A percentile compares a stretch with the other conserved stretches of the same genome.
phyloP scores from a whole-genome alignment of 371 early-diverging fungal genomes.

The Ordospora colligata region DNA sequence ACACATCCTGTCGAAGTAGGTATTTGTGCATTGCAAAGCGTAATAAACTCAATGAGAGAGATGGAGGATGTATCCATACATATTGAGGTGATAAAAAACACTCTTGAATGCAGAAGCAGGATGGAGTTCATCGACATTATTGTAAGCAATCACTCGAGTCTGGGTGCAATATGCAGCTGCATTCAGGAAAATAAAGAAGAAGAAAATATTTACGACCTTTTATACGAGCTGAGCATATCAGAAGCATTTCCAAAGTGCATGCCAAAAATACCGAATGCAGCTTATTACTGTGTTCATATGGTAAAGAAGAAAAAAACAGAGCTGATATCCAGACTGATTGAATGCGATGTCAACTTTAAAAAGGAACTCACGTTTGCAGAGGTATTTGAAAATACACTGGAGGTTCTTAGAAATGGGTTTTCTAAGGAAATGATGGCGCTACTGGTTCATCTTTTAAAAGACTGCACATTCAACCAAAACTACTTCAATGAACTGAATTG shows the following conservation, averaged over 20 bases:
- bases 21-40: not conserved
- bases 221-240: not conserved
- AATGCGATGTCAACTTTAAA: not conserved
- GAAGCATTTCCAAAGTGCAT: not conserved
- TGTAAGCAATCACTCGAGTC: not conserved
- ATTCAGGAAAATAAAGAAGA: not conserved
- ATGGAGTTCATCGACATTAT: slow-evolving; percentile 19
- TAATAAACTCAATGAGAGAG: slow-evolving; percentile 14
- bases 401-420: not conserved
- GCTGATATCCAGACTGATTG: not conserved
- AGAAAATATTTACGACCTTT: not conserved
- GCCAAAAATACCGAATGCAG: not conserved
- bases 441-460: not conserved
- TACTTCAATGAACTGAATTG: slow-evolving; percentile 26
- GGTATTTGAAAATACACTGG: slow-evolving; percentile 17
- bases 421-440: not conserved
- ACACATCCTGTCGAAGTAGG: slow-evolving; percentile 3
- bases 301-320: not conserved
- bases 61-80: slow-evolving; percentile 10
- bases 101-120: not conserved
- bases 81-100: not conserved
- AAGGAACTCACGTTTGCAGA: slow-evolving; percentile 20
- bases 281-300: slow-evolving; percentile 1
- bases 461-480: slow-evolving; percentile 28
- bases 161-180: not conserved